phyloP scores from a whole-genome alignment of 192 early-diverging fungal species.

The Backusella mclennaniae region DNA sequence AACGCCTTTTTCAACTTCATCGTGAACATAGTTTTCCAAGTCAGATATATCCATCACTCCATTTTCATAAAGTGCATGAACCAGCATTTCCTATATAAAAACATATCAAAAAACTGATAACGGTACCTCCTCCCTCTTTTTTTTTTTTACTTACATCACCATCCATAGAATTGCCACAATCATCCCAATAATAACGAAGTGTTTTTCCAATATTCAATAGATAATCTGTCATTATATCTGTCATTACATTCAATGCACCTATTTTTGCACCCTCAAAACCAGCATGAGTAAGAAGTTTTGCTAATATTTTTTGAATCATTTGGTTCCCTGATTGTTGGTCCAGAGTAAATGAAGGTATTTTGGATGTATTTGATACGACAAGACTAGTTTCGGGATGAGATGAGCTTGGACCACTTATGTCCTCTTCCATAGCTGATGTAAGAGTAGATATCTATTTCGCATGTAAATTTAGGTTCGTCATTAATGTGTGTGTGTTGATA shows the following conservation, averaged over 20 bases:
- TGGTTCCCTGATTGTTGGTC: conserved; percentile 55
- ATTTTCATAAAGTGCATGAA: conserved; percentile 77
- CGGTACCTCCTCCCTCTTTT: neutral
- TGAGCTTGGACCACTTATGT: neutral
- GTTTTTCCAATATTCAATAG: conserved; percentile 81
- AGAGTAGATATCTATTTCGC: conserved; percentile 4
- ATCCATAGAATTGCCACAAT: conserved; percentile 68
- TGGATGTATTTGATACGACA: neutral
- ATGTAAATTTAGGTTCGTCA: neutral
- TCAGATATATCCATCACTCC: conserved; percentile 65
- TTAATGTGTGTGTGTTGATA: neutral
- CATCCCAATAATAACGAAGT: conserved; percentile 72
- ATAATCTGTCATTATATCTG: conserved; percentile 77
- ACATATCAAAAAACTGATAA: neutral
- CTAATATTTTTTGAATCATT: conserved; percentile 58
- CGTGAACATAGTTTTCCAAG: conserved; percentile 77
- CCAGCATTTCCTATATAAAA: conserved; percentile 67
- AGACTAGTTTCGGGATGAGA: neutral
- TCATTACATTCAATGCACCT: conserved; percentile 67
- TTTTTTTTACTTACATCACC: conserved; percentile 53
- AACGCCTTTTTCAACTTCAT: conserved; percentile 74
- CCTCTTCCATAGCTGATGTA: neutral
- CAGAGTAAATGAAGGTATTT: conserved; percentile 42
- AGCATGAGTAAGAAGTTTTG: conserved; percentile 75
- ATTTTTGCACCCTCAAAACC: conserved; percentile 82